These are phyloP conservation scores for Myxozyma melibiosi DNA, from an alignment of 805 yeast species.

Conservation along the genomic window DNA sequence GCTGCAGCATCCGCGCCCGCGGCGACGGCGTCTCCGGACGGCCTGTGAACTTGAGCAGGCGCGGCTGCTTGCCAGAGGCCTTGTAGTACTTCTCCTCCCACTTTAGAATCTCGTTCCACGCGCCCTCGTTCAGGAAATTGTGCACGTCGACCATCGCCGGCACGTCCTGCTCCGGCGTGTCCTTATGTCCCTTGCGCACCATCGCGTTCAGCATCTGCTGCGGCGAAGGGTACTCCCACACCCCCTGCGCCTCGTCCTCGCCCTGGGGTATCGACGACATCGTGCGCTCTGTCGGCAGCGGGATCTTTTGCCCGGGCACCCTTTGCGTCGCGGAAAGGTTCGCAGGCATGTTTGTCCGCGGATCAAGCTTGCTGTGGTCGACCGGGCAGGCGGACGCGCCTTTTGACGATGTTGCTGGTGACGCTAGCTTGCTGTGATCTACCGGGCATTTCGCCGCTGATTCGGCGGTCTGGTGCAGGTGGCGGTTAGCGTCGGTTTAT, in stretches of 20 bases:
- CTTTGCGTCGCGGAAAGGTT: constrained; percentile 62
- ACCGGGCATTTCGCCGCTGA: constrained; percentile 46
- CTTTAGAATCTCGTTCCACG: constrained; percentile 89
- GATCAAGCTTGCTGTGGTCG: constrained; percentile 39
- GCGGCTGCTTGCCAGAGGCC: constrained; percentile 61
- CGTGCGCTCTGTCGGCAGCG: constrained; percentile 81
- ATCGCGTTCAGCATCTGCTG: constrained; percentile 99
- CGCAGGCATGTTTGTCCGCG: constrained; percentile 41
- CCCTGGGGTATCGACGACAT: constrained; percentile 88
- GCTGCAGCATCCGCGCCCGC: constrained; percentile 70
- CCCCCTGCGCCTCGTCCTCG: constrained; percentile 59
- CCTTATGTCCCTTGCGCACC: constrained; percentile 89
- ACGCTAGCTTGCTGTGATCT: constrained; percentile 42
- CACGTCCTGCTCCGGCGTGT: constrained; percentile 91
- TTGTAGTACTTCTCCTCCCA: constrained; percentile 83
- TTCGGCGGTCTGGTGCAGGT: constrained; percentile 2
- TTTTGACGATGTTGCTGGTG: background rate
- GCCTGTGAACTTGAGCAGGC: constrained; percentile 85
- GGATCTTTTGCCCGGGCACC: constrained; percentile 82
- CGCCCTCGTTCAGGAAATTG: constrained; percentile 94
- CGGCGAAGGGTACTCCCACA: constrained; percentile 99
- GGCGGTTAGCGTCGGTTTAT: background rate
- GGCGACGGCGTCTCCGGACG: constrained; percentile 88
- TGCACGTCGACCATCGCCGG: constrained; percentile 97
- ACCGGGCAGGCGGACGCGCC: constrained; percentile 45